Conservation (phyloP, 2,329 filamentous ascomycete genomes). For the Fonsecaea monophora region DNA sequence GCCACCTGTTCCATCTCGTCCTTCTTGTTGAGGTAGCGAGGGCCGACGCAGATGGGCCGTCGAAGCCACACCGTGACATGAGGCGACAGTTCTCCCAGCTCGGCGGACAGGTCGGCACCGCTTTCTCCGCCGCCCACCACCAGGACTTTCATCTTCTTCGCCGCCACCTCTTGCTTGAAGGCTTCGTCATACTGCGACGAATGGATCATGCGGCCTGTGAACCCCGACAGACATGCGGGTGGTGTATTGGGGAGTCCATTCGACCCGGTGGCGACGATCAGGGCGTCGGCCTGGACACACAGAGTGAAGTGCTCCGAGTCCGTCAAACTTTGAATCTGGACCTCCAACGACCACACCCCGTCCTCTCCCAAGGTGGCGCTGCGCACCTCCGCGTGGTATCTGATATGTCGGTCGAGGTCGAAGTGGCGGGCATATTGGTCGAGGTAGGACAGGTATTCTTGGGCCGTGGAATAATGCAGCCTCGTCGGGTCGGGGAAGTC, state of each 20-base stretch:
- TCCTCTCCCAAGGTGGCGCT: constrained; percentile 15
- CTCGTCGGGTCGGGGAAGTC: constrained; percentile 26
- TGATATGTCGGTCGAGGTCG: constrained; percentile 21
- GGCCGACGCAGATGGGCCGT: constrained; percentile 23
- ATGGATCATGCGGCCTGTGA: constrained; percentile 17
- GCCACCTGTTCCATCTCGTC: constrained; percentile 25
- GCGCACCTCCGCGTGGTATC: constrained; percentile 11
- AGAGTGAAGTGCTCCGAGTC: constrained; percentile 3
- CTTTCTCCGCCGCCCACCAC: constrained; percentile 29
- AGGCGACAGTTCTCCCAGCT: constrained; percentile 26
- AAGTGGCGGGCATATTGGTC: constrained; percentile 25
- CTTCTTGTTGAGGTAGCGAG: constrained; percentile 19
- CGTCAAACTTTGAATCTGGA: neutral
- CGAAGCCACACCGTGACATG: constrained; percentile 29
- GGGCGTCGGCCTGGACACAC: constrained; percentile 15
- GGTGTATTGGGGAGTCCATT: constrained; percentile 16
- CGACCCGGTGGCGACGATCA: constrained; percentile 25
- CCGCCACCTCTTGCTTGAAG: constrained; percentile 20
- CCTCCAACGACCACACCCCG: constrained; percentile 20
- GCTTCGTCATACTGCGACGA: constrained; percentile 22
- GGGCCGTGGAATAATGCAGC: constrained; percentile 22
- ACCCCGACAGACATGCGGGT: constrained; percentile 14
- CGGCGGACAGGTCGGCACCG: constrained; percentile 26
- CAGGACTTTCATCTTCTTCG: constrained; percentile 20
- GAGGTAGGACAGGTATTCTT: constrained; percentile 27